phyloP scores from a whole-genome alignment of 495 filamentous ascomycete species.

The Rostrohypoxylon terebratum region DNA sequence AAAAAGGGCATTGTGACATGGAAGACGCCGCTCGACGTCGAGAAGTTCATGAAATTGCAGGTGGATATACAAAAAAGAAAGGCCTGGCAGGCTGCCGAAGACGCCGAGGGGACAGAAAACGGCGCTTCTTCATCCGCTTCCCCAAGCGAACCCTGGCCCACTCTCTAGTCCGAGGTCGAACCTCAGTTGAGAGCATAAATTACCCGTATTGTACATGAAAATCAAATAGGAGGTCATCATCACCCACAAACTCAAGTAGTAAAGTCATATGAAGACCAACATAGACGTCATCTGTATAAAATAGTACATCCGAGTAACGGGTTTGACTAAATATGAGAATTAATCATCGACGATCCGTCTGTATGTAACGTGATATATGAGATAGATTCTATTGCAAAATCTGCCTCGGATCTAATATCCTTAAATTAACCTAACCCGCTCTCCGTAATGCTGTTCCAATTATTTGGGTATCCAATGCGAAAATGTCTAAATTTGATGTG shows the following conservation, averaged over 20 bases:
- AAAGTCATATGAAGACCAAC: not conserved
- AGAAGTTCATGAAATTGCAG: conserved; percentile 36
- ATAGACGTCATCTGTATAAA: not conserved
- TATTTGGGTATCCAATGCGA: conserved; percentile 10
- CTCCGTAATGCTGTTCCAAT: not conserved
- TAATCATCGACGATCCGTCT: not conserved
- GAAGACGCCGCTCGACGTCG: conserved; percentile 57
- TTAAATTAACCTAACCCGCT: not conserved
- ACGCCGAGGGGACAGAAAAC: not conserved
- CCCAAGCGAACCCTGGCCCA: not conserved
- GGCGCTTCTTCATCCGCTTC: not conserved
- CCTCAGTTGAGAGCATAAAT: not conserved
- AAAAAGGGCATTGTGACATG: conserved; percentile 69
- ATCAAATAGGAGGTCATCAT: not conserved
- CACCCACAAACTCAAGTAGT: not conserved
- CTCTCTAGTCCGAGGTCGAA: not conserved
- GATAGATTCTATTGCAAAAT: conserved; percentile 2
- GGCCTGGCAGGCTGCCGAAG: not conserved
- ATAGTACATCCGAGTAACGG: conserved; percentile 7
- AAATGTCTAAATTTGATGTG: not conserved
- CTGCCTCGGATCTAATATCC: not conserved
- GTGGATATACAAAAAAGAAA: no score
- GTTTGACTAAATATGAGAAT: conserved; percentile 13
- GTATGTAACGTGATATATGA: not conserved
- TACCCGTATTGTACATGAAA: not conserved